phyloP scores from a whole-genome alignment of 2,329 filamentous ascomycete species.

The Penicillium hesseltinei region DNA sequence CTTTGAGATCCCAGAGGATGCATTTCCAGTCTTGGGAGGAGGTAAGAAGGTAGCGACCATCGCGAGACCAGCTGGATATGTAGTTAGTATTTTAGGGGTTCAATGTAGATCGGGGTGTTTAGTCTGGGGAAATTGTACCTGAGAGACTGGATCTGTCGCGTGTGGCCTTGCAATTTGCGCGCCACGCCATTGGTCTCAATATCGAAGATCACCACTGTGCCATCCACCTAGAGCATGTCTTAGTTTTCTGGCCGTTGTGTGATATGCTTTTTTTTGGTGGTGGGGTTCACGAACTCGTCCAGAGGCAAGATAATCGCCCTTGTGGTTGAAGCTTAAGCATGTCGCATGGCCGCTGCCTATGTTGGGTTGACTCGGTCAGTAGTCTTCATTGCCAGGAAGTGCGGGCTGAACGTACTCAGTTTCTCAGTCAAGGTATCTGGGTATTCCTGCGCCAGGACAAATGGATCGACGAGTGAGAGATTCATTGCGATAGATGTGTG shows the following conservation, averaged over 20 bases:
- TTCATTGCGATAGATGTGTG: conserved; percentile 55
- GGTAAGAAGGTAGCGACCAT: conserved; percentile 86
- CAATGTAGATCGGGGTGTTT: background rate
- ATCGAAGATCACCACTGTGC: conserved; percentile 93
- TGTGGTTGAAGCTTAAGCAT: conserved; percentile 82
- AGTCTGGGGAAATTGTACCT: conserved; percentile 45
- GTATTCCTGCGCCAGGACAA: conserved; percentile 75
- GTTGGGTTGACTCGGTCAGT: conserved; percentile 14
- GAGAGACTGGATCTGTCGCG: conserved; percentile 86
- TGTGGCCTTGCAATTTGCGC: conserved; percentile 89
- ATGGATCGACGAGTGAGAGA: conserved; percentile 68
- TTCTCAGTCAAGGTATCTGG: conserved; percentile 86
- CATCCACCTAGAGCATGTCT: conserved; percentile 62
- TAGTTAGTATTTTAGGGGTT: background rate
- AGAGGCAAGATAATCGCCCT: conserved; percentile 90
- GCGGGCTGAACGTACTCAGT: conserved; percentile 58
- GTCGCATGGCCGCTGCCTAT: conserved; percentile 62
- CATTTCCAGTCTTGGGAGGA: conserved; percentile 96
- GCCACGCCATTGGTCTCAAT: conserved; percentile 96
- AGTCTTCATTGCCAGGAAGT: background rate
- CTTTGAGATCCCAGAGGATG: conserved; percentile 87
- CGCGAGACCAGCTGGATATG: conserved; percentile 74
- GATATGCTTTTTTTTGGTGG: background rate
- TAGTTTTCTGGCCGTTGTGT: background rate
- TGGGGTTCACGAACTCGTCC: conserved; percentile 62